These are phyloP conservation scores for Claviceps monticola DNA, from an alignment of 2,329 filamentous ascomycete species.

Conservation along the genomic window DNA sequence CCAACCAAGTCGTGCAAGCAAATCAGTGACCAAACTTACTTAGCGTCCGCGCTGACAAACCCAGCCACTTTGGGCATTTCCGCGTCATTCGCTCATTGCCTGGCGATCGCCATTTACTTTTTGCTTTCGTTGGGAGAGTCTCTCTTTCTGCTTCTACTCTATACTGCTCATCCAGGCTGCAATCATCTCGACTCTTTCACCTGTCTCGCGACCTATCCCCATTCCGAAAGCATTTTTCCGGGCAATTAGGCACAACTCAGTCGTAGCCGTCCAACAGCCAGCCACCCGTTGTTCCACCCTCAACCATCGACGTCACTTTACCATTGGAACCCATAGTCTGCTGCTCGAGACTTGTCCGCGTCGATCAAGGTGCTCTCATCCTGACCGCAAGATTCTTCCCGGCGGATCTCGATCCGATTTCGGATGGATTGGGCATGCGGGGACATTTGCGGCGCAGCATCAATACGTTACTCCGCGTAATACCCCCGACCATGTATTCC, in stretches of 20 bases:
- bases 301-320: constrained; percentile 1
- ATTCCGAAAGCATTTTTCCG: neutral
- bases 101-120: neutral
- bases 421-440: constrained; percentile 7
- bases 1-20: neutral
- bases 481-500: constrained; percentile 15
- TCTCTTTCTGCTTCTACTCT: neutral
- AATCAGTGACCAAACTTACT: neutral
- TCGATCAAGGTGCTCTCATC: neutral
- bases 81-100: neutral
- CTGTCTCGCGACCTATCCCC: neutral
- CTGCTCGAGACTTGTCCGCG: neutral
- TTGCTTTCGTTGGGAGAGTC: neutral
- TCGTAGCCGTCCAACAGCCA: neutral
- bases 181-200: neutral
- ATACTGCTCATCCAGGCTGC: neutral
- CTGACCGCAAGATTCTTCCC: constrained; percentile 1
- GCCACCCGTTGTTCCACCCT: neutral
- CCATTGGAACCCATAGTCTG: constrained; percentile 1
- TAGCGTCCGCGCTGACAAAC: constrained; percentile 8
- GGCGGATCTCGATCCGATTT: constrained; percentile 9
- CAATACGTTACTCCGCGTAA: constrained; percentile 2
- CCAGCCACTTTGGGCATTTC: neutral
- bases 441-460: constrained; percentile 10
- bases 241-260: neutral